Percentiles rank a stretch among this genome's conserved stretches.
These are phyloP conservation scores for Citrus mangshanensis DNA, from an alignment of 345 rosid genomes.

Conservation along the genomic window DNA sequence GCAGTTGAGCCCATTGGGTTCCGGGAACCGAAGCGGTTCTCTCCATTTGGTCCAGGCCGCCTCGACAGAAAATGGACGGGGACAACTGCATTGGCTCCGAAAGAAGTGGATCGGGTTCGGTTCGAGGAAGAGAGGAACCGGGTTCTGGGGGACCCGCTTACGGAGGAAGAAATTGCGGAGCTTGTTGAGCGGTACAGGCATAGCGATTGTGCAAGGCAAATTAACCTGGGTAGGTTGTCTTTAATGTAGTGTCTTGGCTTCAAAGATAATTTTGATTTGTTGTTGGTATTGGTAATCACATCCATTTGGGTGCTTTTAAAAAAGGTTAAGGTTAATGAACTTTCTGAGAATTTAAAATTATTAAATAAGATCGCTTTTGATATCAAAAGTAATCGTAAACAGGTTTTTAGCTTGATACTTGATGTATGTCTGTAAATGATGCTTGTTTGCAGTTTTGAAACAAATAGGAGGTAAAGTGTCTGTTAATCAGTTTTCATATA, in stretches of 20 bases:
- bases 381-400: not conserved
- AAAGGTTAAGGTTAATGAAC: not conserved
- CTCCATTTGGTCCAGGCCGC: conserved; percentile 89
- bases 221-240: conserved; percentile 57
- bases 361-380: not conserved
- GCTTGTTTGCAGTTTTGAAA: not conserved
- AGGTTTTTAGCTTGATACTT: not conserved
- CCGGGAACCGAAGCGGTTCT: conserved; percentile 85
- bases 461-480: not conserved
- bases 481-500: not conserved
- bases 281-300: not conserved
- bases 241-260: not conserved
- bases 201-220: conserved; percentile 78
- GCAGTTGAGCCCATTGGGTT: conserved; percentile 62
- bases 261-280: not conserved
- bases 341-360: not conserved
- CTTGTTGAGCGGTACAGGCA: conserved; percentile 82
- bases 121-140: conserved; percentile 47
- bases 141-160: conserved; percentile 59
- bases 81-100: conserved; percentile 47
- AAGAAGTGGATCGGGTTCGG: conserved; percentile 31
- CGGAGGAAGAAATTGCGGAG: conserved; percentile 61
- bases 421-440: not conserved
- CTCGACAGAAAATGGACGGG: conserved; percentile 85
- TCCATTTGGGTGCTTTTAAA: not conserved